Percentiles rank a stretch among this genome's conserved stretches.
phyloP scores from a whole-genome alignment of 2,329 filamentous ascomycete species.

The Fusarium continuum region DNA sequence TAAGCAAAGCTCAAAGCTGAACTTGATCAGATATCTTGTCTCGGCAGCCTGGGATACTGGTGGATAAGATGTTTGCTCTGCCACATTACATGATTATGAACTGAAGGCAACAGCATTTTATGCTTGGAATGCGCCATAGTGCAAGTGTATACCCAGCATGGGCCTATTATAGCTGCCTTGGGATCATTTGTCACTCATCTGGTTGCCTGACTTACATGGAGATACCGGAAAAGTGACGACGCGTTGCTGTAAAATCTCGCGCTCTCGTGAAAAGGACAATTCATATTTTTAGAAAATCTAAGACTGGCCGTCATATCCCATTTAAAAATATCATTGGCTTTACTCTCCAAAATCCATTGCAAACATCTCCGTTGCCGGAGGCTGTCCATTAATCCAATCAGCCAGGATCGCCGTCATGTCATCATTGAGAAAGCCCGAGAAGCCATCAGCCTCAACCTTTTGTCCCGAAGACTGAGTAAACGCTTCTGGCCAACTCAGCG shows the following conservation, averaged over 20 bases:
- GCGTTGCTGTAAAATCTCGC: background rate
- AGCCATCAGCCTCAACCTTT: background rate
- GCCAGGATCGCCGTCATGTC: slow-evolving; percentile 33
- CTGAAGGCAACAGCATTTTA: background rate
- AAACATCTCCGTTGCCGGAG: slow-evolving; percentile 27
- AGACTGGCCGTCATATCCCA: too few relatives aligned
- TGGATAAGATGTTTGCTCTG: background rate
- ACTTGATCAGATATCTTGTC: background rate
- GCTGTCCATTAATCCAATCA: slow-evolving; percentile 31
- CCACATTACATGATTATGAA: background rate
- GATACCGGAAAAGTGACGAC: background rate
- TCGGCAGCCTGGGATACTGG: background rate
- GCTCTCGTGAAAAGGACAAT: background rate
- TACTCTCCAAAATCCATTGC: slow-evolving; percentile 23
- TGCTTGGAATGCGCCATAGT: too few relatives aligned
- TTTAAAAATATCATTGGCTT: too few relatives aligned
- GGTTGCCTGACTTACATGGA: background rate
- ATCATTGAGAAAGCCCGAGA: slow-evolving; percentile 13
- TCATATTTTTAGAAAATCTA: background rate
- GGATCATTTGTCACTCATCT: background rate
- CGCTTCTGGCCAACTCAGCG: slow-evolving; percentile 6
- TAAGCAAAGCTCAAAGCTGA: background rate
- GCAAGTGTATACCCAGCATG: too few relatives aligned
- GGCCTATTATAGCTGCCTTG: background rate
- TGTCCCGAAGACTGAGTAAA: background rate